Percentiles rank a stretch among this genome's conserved stretches.
phyloP scores from a whole-genome alignment of 2,329 filamentous ascomycete species.

The Madurella mycetomatis region DNA sequence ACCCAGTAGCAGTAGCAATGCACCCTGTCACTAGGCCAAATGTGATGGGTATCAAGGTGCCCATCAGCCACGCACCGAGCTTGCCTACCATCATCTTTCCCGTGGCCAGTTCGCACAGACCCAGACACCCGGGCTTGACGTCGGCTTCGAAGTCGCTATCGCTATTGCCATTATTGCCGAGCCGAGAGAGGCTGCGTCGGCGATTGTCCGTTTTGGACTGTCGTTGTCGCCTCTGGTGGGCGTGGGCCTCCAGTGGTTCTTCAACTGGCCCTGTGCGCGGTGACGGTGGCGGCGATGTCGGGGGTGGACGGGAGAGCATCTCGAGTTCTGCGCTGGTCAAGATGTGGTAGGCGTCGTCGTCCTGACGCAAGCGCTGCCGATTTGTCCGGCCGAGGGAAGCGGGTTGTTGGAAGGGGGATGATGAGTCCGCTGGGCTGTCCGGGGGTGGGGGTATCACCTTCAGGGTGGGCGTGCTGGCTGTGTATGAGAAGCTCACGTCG shows the following conservation, averaged over 20 bases:
- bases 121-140: constrained; percentile 1
- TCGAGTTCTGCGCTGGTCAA: constrained; percentile 12
- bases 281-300: not conserved
- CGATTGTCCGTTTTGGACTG: not conserved
- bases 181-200: not conserved
- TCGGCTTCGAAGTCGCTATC: not conserved
- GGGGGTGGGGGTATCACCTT: not conserved
- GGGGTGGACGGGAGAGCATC: constrained; percentile 9
- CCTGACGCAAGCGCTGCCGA: too few species aligned
- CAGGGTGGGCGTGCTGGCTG: constrained; percentile 7
- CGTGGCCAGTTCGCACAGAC: constrained; percentile 8
- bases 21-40: constrained; percentile 5
- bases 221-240: too few species aligned
- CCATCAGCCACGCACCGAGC: constrained; percentile 15
- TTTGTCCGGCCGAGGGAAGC: too few species aligned
- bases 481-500: not conserved
- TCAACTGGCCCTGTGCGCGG: not conserved
- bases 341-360: constrained; percentile 3
- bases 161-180: not conserved
- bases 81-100: constrained; percentile 1
- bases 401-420: too few species aligned
- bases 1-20: not conserved
- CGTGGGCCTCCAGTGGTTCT: too few species aligned
- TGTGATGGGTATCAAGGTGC: constrained; percentile 9
- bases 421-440: too few species aligned